Evolutionary conservation across 2,329 filamentous ascomycete genomes (phyloP), one percentile per base, ranked within the genome.

Genomic region (Exophiala xenobiotica): DNA sequence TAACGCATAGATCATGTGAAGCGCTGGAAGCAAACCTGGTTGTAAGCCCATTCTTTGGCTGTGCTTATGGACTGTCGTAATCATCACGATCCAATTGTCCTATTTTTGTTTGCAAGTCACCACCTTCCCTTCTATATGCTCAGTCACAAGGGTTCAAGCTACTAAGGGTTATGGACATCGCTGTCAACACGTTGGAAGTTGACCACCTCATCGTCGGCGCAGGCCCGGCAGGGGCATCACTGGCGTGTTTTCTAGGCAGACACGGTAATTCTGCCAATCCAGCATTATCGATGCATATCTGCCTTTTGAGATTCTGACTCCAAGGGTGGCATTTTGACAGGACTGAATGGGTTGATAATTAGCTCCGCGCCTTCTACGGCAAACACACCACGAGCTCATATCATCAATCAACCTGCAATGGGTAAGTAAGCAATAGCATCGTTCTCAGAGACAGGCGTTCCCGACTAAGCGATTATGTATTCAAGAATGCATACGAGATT

Each of bases 161-260:
- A 37, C 12, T n/a, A 37, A 37, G n/a, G 31, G 31, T 37, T n/a
- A 5, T 16, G 6, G 6, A 5, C 18, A 23, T 23, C 16, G 38
- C 38, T 41, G 27, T 23, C 3, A 24, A 29, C 4, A 35, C 23
- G 3, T n/a, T 46, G 9, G 43, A 46, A 6, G 20, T 26, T 16
- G 45, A 47, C 9, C 14, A 26, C 22, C 35, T 47, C 27, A 41
- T 54, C 8, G 51, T 79, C 14, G 74, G 78, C 9, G 67, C 75
- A 23, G 79, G 79, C 0, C 79, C 78, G 3, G 77, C 79, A 0
- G 79, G 79, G 2, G 78, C 75, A 5, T 68, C 75, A 1, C 40
- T 53, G 23, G 45, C 44, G n/a, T 41, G 49, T 14, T 47, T 44
- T 40, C 46, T 54, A 18, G 66, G 69, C 3, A 68, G 69, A 4